Percentiles rank a stretch among this genome's conserved stretches.
These are phyloP conservation scores for Fusarium staphyleae DNA, from an alignment of 2,329 filamentous ascomycete species.

Conservation along the genomic window DNA sequence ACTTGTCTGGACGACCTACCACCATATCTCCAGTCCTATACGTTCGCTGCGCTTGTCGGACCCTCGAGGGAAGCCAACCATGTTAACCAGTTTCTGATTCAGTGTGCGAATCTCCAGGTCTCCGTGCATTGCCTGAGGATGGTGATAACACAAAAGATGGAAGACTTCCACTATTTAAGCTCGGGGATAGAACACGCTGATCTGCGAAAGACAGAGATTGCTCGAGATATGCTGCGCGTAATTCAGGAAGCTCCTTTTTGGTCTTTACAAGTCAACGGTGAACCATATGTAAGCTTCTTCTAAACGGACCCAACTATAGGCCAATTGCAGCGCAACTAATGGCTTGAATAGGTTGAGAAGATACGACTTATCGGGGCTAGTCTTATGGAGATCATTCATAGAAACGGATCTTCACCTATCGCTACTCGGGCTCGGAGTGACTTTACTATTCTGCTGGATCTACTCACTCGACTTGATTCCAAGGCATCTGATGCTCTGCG, in stretches of 20 bases:
- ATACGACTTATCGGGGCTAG: slow-evolving; percentile 50
- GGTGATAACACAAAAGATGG: slow-evolving; percentile 49
- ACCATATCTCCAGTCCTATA: slow-evolving; percentile 45
- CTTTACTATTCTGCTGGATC: slow-evolving; percentile 50
- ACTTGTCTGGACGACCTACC: slow-evolving; percentile 52
- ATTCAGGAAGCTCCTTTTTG: slow-evolving; percentile 53
- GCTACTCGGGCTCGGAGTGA: slow-evolving; percentile 49
- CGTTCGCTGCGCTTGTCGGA: slow-evolving; percentile 23
- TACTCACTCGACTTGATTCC: slow-evolving; percentile 51
- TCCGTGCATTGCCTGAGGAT: slow-evolving; percentile 52
- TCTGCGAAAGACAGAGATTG: slow-evolving; percentile 51
- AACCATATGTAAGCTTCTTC: slow-evolving; percentile 46
- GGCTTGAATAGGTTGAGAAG: slow-evolving; percentile 47
- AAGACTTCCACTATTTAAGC: slow-evolving; percentile 44
- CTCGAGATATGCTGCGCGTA: slow-evolving; percentile 50
- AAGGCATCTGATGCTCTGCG: slow-evolving; percentile 52
- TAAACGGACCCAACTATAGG: too few species aligned
- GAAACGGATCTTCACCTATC: slow-evolving; percentile 47
- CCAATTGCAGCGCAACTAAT: not conserved
- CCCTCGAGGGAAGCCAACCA: slow-evolving; percentile 32
- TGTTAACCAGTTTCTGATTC: slow-evolving; percentile 47
- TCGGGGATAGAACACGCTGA: slow-evolving; percentile 44
- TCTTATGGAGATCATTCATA: slow-evolving; percentile 49
- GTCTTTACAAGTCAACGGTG: slow-evolving; percentile 50
- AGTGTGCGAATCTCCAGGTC: slow-evolving; percentile 51